Base-by-base conservation (phyloP, 441 rosid species). In the Adansonia madagascariensis region DNA sequence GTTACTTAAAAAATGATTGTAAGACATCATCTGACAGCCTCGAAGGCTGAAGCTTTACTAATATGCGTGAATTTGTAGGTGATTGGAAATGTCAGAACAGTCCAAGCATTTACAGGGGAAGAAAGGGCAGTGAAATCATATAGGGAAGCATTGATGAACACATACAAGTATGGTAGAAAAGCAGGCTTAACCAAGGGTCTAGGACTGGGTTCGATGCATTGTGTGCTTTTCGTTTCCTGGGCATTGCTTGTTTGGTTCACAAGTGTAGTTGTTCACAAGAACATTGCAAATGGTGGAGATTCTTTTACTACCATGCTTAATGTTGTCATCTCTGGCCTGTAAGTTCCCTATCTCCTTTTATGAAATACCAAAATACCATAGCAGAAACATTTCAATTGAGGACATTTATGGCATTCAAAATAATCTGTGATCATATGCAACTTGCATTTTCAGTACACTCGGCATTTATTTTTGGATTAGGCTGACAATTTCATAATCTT, bases 261-360 rank as follows among this genome's bases (percentile, higher is more conserved):
- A 31, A 90, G 99, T 84, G 75, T 92, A 2, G 85, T 94, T 71
- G 99, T 95, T 46, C 99, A 95, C 60, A 95, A 95, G 76, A 41
- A 74, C 0, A 95, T 95, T 10, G 91, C 97, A 47, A 81, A 94
- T 80, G 99, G 98, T 12, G 99, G 97, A 18, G 89, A 91, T 73
- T 89, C 99, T 46, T 95, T 95, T 88, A 94, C 99, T 20, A 95
- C 99, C 59, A 95, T 95, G 99, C 97, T 95, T 74, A 94, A 94
- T 74, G 99, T 94, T 71, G 99, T 94, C 60, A 92, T 94, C 49
- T 83, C 98, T 1, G 98, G 99, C 88, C 82, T 95, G 99, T 95
- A 90, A 90, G 91, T 82, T 55, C 64, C 47, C 6, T 39, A 56
- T 20, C 35, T 4, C 14, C 20, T 11, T 12, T 12, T 14, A 17